A percentile compares a stretch with the other conserved stretches of the same genome.
Conservation (phyloP, 2,329 filamentous ascomycete species). For the Fusarium sororula region DNA sequence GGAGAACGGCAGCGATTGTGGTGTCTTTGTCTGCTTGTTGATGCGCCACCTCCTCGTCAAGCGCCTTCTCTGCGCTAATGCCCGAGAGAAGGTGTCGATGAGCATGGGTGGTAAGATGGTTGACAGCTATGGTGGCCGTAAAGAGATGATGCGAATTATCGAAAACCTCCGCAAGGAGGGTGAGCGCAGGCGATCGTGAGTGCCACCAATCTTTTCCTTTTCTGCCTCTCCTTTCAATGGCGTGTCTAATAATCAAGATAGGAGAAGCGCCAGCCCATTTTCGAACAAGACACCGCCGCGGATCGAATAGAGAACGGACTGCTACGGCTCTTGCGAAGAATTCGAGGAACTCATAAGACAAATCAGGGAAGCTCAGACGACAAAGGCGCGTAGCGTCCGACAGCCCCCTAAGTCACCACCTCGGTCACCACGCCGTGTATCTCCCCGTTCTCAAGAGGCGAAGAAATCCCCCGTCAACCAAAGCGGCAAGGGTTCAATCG, state of each 20-base stretch:
- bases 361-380: neutral
- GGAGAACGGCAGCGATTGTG: conserved; percentile 91
- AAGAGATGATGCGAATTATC: conserved; percentile 92
- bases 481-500: neutral
- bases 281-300: conserved; percentile 53
- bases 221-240: neutral
- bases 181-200: conserved; percentile 82
- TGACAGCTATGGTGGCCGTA: conserved; percentile 80
- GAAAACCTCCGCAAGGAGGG: conserved; percentile 88
- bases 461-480: neutral
- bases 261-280: conserved; percentile 51
- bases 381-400: neutral
- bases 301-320: conserved; percentile 53
- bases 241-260: conserved; percentile 38
- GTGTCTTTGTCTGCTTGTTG: conserved; percentile 92
- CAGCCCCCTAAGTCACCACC: neutral
- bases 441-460: neutral
- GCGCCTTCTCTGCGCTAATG: conserved; percentile 79
- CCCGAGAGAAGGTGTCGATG: conserved; percentile 91
- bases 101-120: conserved; percentile 87
- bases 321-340: conserved; percentile 44
- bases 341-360: conserved; percentile 41
- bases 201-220: conserved; percentile 28
- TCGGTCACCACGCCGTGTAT: neutral
- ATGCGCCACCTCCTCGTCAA: conserved; percentile 95